phyloP scores from a whole-genome alignment of 768 basidiomycete genomes.

The Mycena filopes region DNA sequence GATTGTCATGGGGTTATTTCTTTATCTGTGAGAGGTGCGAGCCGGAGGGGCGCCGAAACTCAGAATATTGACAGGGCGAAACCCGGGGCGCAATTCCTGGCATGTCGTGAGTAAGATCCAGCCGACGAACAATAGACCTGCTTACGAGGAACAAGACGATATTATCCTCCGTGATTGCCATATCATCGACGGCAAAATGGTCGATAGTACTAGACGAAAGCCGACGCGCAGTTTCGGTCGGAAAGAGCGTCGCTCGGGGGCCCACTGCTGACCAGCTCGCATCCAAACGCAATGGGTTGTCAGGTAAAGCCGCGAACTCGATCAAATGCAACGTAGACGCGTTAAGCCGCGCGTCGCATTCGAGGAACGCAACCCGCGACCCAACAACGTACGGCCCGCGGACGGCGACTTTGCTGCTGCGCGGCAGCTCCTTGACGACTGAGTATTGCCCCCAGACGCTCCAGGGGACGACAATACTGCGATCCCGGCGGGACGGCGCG shows the following conservation, averaged over 20 bases:
- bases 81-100: constrained; percentile 52
- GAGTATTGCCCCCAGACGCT: constrained; percentile 64
- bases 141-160: constrained; percentile 66
- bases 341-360: constrained; percentile 44
- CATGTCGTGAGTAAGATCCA: constrained; percentile 17
- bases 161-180: constrained; percentile 70
- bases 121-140: constrained; percentile 14
- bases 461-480: constrained; percentile 60
- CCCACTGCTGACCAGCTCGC: constrained; percentile 56
- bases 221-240: constrained; percentile 54
- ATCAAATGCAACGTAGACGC: constrained; percentile 49
- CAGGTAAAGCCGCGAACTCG: constrained; percentile 57
- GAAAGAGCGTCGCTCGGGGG: constrained; percentile 50
- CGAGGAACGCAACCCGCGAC: constrained; percentile 58
- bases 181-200: constrained; percentile 57
- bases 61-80: constrained; percentile 56
- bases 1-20: no score
- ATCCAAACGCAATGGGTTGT: constrained; percentile 37
- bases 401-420: constrained; percentile 39
- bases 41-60: constrained; percentile 53
- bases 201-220: constrained; percentile 58
- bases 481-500: constrained; percentile 55
- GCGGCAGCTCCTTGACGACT: constrained; percentile 54
- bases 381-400: constrained; percentile 56
- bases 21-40: constrained; percentile 21